Percentiles rank a stretch among this genome's conserved stretches.
phyloP scores from a whole-genome alignment of 805 yeast genomes.

The Candida dendrica region DNA sequence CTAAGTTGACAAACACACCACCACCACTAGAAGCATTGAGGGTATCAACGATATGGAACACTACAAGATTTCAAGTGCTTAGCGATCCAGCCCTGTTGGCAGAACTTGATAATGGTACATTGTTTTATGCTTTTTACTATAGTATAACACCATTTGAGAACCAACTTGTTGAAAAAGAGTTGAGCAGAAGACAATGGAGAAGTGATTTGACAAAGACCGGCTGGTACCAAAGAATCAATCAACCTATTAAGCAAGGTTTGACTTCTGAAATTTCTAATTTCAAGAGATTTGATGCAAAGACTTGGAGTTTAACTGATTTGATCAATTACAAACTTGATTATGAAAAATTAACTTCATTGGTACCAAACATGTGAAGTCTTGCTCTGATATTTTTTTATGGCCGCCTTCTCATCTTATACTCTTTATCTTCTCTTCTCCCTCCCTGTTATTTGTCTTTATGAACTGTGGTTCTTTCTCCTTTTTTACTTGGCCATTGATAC shows the following conservation, averaged over 20 bases:
- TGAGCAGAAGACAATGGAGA: constrained; percentile 74
- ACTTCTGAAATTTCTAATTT: constrained; percentile 9
- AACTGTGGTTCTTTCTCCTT: too few species aligned
- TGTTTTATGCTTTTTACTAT: constrained; percentile 88
- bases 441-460: too few species aligned
- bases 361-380: not conserved
- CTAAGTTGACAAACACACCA: constrained; percentile 72
- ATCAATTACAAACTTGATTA: constrained; percentile 11
- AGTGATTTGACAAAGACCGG: constrained; percentile 60
- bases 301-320: constrained; percentile 15
- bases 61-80: constrained; percentile 46
- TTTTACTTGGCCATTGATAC: constrained; percentile 21
- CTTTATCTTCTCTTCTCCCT: constrained; percentile 57
- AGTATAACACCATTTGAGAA: constrained; percentile 63
- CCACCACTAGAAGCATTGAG: constrained; percentile 78
- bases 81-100: constrained; percentile 52
- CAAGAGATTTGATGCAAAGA: constrained; percentile 16
- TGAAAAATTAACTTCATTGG: not conserved
- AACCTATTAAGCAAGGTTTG: constrained; percentile 1
- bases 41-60: constrained; percentile 80
- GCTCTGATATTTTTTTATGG: too few species aligned
- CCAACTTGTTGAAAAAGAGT: constrained; percentile 69
- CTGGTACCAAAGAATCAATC: constrained; percentile 68
- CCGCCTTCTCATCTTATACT: constrained; percentile 5
- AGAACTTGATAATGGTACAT: constrained; percentile 72